A percentile compares a stretch with the other conserved stretches of the same genome.
Conservation (phyloP, 2,329 filamentous ascomycete species). For the Byssoonygena ceratinophila region DNA sequence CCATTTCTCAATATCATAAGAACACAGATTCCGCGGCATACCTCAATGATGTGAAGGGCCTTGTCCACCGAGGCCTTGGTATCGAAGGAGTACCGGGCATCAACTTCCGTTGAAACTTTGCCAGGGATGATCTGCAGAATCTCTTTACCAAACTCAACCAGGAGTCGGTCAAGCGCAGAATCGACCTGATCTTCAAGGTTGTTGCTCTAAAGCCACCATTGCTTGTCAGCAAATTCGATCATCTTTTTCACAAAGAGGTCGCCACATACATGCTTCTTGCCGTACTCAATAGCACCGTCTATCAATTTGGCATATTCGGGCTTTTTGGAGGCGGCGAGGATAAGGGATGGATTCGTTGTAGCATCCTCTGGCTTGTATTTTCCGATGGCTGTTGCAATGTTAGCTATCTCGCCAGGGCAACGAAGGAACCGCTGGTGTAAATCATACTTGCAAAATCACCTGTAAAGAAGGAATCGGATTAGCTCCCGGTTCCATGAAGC, state of each 20-base stretch:
- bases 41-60: conserved; percentile 92
- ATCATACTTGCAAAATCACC: conserved; percentile 62
- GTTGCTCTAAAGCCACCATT: conserved; percentile 37
- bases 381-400: conserved; percentile 62
- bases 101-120: conserved; percentile 98
- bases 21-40: conserved; percentile 38
- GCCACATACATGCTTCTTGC: conserved; percentile 59
- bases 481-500: background rate
- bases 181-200: conserved; percentile 75
- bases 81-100: conserved; percentile 91
- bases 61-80: conserved; percentile 86
- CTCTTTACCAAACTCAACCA: conserved; percentile 96
- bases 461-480: conserved; percentile 23
- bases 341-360: conserved; percentile 98
- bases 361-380: conserved; percentile 99
- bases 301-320: conserved; percentile 88
- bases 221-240: background rate
- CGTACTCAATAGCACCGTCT: conserved; percentile 71
- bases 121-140: conserved; percentile 95
- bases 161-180: conserved; percentile 76
- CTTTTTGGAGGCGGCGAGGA: conserved; percentile 97
- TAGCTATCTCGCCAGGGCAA: conserved; percentile 6
- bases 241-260: background rate
- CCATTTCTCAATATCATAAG: background rate
- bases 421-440: background rate